These are phyloP conservation scores for Mentha longifolia DNA, from an alignment of 257 asterid species.

Conservation along the genomic window DNA sequence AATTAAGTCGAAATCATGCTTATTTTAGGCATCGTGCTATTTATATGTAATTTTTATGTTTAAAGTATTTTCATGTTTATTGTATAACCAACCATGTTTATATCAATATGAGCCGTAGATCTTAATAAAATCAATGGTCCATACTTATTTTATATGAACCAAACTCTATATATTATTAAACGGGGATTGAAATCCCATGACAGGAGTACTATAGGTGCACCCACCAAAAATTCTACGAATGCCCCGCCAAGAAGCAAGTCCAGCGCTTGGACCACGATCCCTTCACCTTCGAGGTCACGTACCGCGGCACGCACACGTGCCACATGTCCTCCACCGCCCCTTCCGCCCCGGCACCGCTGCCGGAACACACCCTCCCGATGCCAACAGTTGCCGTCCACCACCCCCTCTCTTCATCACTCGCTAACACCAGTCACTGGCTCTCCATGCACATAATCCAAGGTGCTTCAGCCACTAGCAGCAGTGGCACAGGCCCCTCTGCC, in stretches of 20 bases:
- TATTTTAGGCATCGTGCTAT: no score
- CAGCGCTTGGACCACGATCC: conserved; percentile 73
- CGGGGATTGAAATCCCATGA: no score
- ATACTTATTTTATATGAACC: no score
- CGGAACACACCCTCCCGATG: conserved; percentile 22
- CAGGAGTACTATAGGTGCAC: conserved; percentile 91
- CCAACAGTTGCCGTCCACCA: no score
- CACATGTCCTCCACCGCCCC: conserved; percentile 73
- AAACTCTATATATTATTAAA: no score
- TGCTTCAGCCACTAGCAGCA: neutral
- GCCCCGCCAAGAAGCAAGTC: conserved; percentile 89
- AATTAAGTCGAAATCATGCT: no score
- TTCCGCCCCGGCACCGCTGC: conserved; percentile 46
- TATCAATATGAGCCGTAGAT: no score
- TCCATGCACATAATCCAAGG: conserved; percentile 59
- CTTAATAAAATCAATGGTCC: no score
- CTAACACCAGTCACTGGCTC: conserved; percentile 53
- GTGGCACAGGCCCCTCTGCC: conserved; percentile 39
- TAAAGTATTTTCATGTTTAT: no score
- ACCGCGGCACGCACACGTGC: conserved; percentile 70
- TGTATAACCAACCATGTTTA: no score
- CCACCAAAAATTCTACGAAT: conserved; percentile 67
- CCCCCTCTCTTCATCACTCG: conserved; percentile 31
- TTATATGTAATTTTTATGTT: no score
- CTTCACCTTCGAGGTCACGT: conserved; percentile 64